Evolutionary conservation across 2,329 filamentous ascomycete genomes (phyloP).

Genomic region (Metarhizium guizhouense): DNA sequence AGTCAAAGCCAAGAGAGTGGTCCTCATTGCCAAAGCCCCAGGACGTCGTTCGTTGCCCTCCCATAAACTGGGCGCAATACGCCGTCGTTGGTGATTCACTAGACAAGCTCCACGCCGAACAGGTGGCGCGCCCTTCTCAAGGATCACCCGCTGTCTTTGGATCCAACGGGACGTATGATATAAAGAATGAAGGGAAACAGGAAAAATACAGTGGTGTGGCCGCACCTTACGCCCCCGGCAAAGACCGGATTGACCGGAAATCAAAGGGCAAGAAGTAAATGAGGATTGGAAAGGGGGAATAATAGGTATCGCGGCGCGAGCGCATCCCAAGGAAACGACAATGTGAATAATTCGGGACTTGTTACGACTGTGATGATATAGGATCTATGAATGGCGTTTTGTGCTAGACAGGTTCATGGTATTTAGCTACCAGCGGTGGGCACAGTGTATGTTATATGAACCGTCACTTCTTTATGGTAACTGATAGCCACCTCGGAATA

Average conservation of each 20-base stretch:
- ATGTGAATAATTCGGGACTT: not conserved
- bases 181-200: constrained; percentile 35
- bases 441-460: not conserved
- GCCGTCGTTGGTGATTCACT: constrained; percentile 72
- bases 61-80: constrained; percentile 93
- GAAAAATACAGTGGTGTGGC: constrained; percentile 42
- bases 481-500: not conserved
- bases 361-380: not conserved
- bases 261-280: constrained; percentile 22
- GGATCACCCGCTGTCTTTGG: constrained; percentile 39
- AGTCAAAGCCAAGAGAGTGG: constrained; percentile 35
- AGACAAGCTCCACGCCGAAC: constrained; percentile 77
- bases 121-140: constrained; percentile 54
- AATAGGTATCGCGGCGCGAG: not conserved
- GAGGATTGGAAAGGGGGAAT: not conserved
- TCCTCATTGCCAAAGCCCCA: constrained; percentile 65
- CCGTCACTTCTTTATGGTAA: not conserved
- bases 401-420: not conserved
- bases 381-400: not conserved
- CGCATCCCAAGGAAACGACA: not conserved
- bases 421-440: not conserved
- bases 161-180: constrained; percentile 40
- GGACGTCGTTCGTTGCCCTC: constrained; percentile 74
- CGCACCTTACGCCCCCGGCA: constrained; percentile 45
- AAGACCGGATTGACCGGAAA: constrained; percentile 37